Percentiles rank a stretch among this genome's conserved stretches.
phyloP scores from a whole-genome alignment of 2,329 filamentous ascomycete genomes.

The Albifimbria verrucaria region DNA sequence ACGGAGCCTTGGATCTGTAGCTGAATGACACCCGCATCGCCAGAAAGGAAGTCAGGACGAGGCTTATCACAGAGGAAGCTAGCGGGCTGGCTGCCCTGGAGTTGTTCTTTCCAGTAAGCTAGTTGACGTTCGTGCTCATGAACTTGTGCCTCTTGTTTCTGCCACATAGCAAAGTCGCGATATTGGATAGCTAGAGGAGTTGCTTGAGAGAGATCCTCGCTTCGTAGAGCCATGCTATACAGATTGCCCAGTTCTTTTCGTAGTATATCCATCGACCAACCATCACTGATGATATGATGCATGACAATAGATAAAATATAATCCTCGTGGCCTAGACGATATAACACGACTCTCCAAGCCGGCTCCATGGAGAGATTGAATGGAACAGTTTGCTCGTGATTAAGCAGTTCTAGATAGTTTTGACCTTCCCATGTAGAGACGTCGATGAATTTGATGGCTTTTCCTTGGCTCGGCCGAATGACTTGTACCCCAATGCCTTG shows the following conservation, averaged over 20 bases:
- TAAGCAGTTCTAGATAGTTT: not conserved
- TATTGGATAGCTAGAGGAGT: slow-evolving; percentile 17
- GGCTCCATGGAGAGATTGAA: slow-evolving; percentile 9
- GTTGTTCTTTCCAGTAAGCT: slow-evolving; percentile 13
- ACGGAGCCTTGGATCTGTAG: slow-evolving; percentile 2
- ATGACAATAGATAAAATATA: slow-evolving; percentile 12
- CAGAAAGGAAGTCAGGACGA: not conserved
- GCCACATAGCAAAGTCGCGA: slow-evolving; percentile 15
- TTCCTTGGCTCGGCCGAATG: not conserved
- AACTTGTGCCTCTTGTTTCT: slow-evolving; percentile 9
- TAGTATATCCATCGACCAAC: slow-evolving; percentile 13
- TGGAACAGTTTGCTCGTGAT: slow-evolving; percentile 1
- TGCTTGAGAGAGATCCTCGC: slow-evolving; percentile 6
- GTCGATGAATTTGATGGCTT: not conserved
- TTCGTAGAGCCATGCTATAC: not conserved
- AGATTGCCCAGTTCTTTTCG: slow-evolving; percentile 7
- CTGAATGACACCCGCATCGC: not conserved
- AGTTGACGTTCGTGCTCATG: slow-evolving; percentile 9
- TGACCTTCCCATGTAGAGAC: not conserved
- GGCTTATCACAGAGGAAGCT: slow-evolving; percentile 2
- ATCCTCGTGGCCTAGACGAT: slow-evolving; percentile 6
- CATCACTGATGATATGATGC: slow-evolving; percentile 13
- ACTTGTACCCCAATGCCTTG: slow-evolving; percentile 5
- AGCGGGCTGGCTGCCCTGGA: slow-evolving; percentile 9
- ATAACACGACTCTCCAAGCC: slow-evolving; percentile 10